Percentiles rank a stretch among this genome's conserved stretches.
Evolutionary conservation across 495 filamentous ascomycete genomes (phyloP).

Genomic region (Margaritispora aquatica): DNA sequence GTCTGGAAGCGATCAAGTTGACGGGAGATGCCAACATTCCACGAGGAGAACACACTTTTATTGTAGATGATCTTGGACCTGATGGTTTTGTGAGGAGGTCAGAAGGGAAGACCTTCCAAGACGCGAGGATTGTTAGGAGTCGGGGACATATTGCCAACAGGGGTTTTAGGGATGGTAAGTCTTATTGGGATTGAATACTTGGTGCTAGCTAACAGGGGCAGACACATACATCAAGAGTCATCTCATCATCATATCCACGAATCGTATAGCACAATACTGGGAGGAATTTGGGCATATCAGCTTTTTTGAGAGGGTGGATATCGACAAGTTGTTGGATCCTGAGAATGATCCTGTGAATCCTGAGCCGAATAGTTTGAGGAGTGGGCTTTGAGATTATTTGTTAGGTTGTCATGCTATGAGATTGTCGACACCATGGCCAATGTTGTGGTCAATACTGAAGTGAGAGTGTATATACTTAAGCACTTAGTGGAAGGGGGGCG

Average conservation of each 20-base stretch:
- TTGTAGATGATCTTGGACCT: constrained; percentile 66
- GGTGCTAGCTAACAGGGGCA: constrained; percentile 23
- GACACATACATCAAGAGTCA: constrained; percentile 69
- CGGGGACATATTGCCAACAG: constrained; percentile 68
- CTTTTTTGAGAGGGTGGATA: constrained; percentile 72
- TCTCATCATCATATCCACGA: constrained; percentile 70
- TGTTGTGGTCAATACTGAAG: too few relatives aligned
- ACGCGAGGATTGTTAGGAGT: constrained; percentile 69
- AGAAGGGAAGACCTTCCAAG: constrained; percentile 61
- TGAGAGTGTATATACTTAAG: background rate
- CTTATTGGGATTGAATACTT: background rate
- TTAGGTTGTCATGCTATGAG: too few relatives aligned
- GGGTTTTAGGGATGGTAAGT: constrained; percentile 65
- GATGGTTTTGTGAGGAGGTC: constrained; percentile 49
- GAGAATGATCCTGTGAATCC: too few relatives aligned
- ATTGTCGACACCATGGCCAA: too few relatives aligned
- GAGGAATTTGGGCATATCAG: constrained; percentile 70
- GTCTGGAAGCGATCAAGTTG: constrained; percentile 76
- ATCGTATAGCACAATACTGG: constrained; percentile 82
- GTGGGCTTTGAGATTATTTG: too few relatives aligned
- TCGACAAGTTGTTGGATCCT: constrained; percentile 48
- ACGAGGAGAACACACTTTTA: constrained; percentile 74
- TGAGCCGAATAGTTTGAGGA: too few relatives aligned
- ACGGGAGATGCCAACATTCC: constrained; percentile 89
- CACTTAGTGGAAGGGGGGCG: background rate